Conservation (phyloP, 192 early-diverging fungal genomes). For the Rhizoclosmatium sp. region DNA sequence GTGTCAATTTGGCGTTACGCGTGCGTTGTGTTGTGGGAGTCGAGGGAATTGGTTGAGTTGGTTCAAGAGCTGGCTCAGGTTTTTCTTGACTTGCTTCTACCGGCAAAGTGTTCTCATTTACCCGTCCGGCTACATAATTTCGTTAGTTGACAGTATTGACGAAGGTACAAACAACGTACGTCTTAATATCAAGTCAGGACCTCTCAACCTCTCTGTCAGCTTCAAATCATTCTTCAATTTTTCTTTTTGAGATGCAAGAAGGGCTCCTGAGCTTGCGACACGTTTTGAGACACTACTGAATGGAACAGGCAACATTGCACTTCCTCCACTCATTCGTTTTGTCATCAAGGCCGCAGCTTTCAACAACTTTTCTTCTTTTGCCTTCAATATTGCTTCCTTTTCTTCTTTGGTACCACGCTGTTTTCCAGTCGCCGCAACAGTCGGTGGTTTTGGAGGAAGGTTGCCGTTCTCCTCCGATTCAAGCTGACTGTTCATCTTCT, state of each 20-base stretch:
- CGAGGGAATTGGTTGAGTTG: not conserved
- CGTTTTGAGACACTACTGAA: not conserved
- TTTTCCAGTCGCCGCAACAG: not conserved
- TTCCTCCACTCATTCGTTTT: slow-evolving; percentile 31
- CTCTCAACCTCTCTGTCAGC: slow-evolving; percentile 20
- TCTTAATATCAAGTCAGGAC: slow-evolving; percentile 14
- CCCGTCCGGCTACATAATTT: no score
- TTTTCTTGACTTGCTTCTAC: no score
- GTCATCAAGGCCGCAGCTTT: slow-evolving; percentile 20
- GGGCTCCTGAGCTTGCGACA: not conserved
- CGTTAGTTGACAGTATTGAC: no score
- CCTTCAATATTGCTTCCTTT: slow-evolving; percentile 5
- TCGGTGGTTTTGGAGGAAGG: not conserved
- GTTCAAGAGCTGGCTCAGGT: not conserved
- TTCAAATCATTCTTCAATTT: slow-evolving; percentile 30
- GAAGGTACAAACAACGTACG: slow-evolving; percentile 1
- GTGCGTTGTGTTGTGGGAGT: slow-evolving; percentile 21
- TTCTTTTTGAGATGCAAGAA: not conserved
- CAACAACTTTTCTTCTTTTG: slow-evolving; percentile 1
- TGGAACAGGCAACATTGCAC: not conserved
- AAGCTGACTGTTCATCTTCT: not conserved
- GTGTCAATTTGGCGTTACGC: not conserved
- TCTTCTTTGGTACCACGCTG: not conserved
- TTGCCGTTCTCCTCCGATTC: not conserved
- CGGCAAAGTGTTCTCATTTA: no score